Evolutionary conservation across 805 yeast genomes (phyloP).

Genomic region (Candida hispaniensis): DNA sequence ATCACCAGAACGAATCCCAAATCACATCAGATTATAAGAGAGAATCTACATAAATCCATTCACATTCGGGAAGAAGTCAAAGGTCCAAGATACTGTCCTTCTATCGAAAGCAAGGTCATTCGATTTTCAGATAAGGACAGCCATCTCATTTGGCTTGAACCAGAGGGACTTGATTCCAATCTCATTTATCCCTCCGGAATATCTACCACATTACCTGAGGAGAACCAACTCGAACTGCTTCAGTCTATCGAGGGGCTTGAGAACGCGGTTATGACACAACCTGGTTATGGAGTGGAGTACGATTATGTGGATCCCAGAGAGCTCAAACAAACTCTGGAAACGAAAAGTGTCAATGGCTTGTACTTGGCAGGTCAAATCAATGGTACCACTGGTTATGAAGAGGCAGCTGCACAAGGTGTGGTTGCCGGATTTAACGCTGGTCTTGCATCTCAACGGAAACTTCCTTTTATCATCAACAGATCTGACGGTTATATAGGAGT

Average conservation of each 20-base stretch:
- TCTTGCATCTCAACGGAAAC: conserved; percentile 33
- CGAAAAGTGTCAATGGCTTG: conserved; percentile 66
- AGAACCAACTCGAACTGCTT: conserved; percentile 68
- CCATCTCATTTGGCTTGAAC: conserved; percentile 91
- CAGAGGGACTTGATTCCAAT: conserved; percentile 82
- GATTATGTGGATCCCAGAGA: conserved; percentile 94
- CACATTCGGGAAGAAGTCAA: conserved; percentile 90
- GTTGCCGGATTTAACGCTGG: conserved; percentile 96
- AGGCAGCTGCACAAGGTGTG: conserved; percentile 95
- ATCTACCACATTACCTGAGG: conserved; percentile 92
- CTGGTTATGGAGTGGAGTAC: conserved; percentile 98
- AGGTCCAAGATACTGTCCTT: conserved; percentile 97
- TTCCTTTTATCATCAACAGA: conserved; percentile 48
- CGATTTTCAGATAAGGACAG: conserved; percentile 64
- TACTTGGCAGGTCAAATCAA: conserved; percentile 94
- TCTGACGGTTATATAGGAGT: conserved; percentile 89
- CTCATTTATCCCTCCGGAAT: conserved; percentile 95
- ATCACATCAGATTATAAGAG: conserved; percentile 57
- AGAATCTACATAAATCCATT: conserved; percentile 68
- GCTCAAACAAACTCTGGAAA: conserved; percentile 63
- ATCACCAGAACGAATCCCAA: conserved; percentile 68
- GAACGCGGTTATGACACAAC: conserved; percentile 77
- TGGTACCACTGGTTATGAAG: conserved; percentile 98
- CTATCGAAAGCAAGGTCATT: conserved; percentile 79
- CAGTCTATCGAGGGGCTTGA: conserved; percentile 79